Evolutionary conservation across 106 monocot genomes (phyloP).

Genomic region (Chionographis japonica): DNA sequence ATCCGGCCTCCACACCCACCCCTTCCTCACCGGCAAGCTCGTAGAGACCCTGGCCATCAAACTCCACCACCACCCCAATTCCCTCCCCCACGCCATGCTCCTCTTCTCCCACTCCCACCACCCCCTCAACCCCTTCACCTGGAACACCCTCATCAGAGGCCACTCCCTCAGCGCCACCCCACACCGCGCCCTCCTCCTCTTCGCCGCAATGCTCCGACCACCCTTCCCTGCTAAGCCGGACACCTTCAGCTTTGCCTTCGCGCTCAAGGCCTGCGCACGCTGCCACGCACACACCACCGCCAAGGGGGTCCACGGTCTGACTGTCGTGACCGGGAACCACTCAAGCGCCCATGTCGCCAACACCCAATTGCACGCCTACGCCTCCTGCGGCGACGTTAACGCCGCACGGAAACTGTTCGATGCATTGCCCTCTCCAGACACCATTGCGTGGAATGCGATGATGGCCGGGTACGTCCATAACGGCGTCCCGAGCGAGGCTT

Average conservation of each 20-base stretch:
- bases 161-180: conserved; percentile 9
- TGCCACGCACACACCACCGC: neutral
- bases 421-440: conserved; percentile 1
- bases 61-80: neutral
- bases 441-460: conserved; percentile 56
- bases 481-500: conserved; percentile 50
- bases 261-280: conserved; percentile 23
- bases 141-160: conserved; percentile 13
- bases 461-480: conserved; percentile 73
- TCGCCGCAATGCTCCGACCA: conserved; percentile 23
- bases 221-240: neutral
- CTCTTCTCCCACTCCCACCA: conserved; percentile 6
- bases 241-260: conserved; percentile 18
- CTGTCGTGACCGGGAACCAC: neutral
- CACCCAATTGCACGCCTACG: conserved; percentile 24
- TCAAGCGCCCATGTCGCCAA: conserved; percentile 1
- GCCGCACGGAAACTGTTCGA: conserved; percentile 12
- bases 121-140: neutral
- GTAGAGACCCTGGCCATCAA: neutral
- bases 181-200: conserved; percentile 19
- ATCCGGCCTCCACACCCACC: conserved; percentile 13
- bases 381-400: conserved; percentile 16
- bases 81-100: conserved; percentile 4
- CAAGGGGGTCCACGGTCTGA: conserved; percentile 10
- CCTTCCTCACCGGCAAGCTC: conserved; percentile 17